phyloP scores from a whole-genome alignment of 2,329 filamentous ascomycete species.

The Plenodomus lindquistii region DNA sequence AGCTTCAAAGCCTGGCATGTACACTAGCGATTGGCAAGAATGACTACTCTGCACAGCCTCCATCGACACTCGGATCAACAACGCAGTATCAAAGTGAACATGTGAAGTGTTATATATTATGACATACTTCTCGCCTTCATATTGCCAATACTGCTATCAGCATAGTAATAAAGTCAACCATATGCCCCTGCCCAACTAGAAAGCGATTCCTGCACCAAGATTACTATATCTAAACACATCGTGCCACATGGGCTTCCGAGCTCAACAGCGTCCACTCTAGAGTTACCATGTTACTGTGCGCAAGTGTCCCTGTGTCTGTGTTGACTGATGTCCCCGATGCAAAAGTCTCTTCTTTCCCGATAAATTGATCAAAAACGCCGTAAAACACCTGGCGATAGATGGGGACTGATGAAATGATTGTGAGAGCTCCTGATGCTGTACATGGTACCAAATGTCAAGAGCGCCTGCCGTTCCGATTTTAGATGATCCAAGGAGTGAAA shows the following conservation, averaged over 20 bases:
- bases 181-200: not conserved
- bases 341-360: not conserved
- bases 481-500: slow-evolving; percentile 19
- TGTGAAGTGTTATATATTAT: not conserved
- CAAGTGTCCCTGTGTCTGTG: too few relatives aligned
- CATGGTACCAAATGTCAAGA: not conserved
- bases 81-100: too few relatives aligned
- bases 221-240: not conserved
- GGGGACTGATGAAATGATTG: slow-evolving; percentile 7
- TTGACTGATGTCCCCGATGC: not conserved
- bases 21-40: not conserved
- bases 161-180: not conserved
- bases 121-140: not conserved
- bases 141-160: not conserved
- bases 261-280: not conserved
- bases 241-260: not conserved
- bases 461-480: not conserved
- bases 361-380: not conserved
- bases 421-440: not conserved
- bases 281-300: not conserved
- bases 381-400: slow-evolving; percentile 16
- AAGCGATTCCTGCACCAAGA: not conserved
- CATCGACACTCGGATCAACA: too few relatives aligned
- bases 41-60: too few relatives aligned
- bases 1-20: not conserved